Evolutionary conservation across 495 filamentous ascomycete genomes (phyloP).

Genomic region (Chaetomium cochliodes): DNA sequence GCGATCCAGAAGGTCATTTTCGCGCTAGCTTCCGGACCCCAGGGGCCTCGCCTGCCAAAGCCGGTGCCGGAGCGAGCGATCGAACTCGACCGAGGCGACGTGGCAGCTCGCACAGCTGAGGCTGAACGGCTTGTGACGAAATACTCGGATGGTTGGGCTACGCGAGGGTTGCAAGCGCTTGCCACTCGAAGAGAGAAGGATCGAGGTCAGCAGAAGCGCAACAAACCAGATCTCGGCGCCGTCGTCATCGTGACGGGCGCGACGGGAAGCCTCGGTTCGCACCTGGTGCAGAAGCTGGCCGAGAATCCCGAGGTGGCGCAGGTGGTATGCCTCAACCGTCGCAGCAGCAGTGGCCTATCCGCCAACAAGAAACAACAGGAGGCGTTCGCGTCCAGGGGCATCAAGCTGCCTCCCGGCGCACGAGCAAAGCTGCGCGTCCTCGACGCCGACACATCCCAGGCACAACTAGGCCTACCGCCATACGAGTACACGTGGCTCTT

Average conservation of each 20-base stretch:
- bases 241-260: slow-evolving; percentile 53
- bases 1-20: slow-evolving; percentile 32
- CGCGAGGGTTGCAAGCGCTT: not conserved
- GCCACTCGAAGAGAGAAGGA: not conserved
- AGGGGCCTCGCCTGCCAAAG: too few species aligned
- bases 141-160: not conserved
- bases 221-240: not conserved
- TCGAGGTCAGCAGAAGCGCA: slow-evolving; percentile 27
- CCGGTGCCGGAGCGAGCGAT: too few species aligned
- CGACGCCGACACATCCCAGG: slow-evolving; percentile 48
- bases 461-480: slow-evolving; percentile 45
- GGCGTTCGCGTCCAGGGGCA: slow-evolving; percentile 1
- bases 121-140: not conserved
- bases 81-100: too few species aligned
- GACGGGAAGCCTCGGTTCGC: slow-evolving; percentile 51
- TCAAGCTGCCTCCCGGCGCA: not conserved
- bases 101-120: too few species aligned
- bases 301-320: slow-evolving; percentile 37
- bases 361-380: not conserved
- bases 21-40: slow-evolving; percentile 20
- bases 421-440: slow-evolving; percentile 45
- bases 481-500: slow-evolving; percentile 42
- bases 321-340: slow-evolving; percentile 51
- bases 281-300: slow-evolving; percentile 46
- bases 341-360: not conserved